Percentiles rank a stretch among this genome's conserved stretches.
These are phyloP conservation scores for Tetrahymena elliotti DNA, from an alignment of 73 alveolate genomes.

Conservation along the genomic window DNA sequence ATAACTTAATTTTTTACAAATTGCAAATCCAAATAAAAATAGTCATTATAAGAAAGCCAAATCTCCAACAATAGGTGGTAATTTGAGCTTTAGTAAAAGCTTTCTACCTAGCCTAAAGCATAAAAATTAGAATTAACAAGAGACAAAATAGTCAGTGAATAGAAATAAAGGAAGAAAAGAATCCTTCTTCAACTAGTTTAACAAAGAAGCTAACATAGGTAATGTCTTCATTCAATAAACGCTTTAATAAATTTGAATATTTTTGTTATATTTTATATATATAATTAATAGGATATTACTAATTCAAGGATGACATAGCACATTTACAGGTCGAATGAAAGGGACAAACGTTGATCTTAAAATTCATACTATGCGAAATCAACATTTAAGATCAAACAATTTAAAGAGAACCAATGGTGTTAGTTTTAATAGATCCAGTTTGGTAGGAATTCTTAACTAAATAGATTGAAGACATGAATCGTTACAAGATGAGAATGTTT, in stretches of 20 bases:
- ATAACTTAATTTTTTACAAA: too few species aligned
- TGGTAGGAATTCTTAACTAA: background rate
- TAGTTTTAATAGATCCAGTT: background rate
- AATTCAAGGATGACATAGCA: background rate
- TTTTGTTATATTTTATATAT: too few species aligned
- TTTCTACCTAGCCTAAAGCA: background rate
- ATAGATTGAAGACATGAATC: background rate
- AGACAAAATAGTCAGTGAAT: background rate
- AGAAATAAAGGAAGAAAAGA: background rate
- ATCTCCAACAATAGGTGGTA: background rate
- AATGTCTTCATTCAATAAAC: background rate
- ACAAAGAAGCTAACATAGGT: background rate
- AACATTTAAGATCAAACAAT: background rate
- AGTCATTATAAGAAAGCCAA: background rate
- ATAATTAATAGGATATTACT: background rate
- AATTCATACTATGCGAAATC: background rate
- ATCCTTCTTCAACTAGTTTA: background rate
- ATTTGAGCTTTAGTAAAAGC: background rate
- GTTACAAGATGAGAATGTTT: background rate
- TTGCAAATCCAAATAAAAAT: background rate
- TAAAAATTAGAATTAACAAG: background rate
- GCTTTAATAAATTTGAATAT: background rate
- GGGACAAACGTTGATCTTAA: background rate
- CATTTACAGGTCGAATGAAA: background rate
- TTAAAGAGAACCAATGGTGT: background rate